Base-by-base conservation (phyloP, 495 filamentous ascomycete species). In the Penicillium coffeae region DNA sequence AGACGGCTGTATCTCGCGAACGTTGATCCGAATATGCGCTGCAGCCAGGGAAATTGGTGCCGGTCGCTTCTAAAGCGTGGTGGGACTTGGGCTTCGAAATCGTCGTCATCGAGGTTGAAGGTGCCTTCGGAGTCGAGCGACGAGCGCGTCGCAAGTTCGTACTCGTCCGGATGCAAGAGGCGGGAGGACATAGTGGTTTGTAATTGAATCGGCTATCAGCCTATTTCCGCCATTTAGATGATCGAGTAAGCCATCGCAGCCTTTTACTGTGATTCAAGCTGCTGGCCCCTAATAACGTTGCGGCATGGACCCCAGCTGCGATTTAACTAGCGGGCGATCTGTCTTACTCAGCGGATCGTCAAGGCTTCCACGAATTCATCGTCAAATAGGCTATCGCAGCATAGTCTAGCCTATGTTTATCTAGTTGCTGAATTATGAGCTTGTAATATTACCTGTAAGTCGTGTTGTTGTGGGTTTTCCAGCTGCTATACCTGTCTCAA, bases 71-170 rank as follows among this genome's bases (percentile, higher is more conserved):
- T 59, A 5, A 63, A 51, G 8, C 48, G 59, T 3, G 62, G 54
- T 8, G 60, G 66, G 6, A 65, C 54, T 51, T 74, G 72, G 2
- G 74, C 65, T 57, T 77, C 73, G 38, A 76, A 77, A 51, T 77
- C 74, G 48, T 61, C 69, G 25, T 72, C 72, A 43, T 77, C 71
- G 20, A 78, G 66, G 49, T 77, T 68, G 52, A 77, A 74, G 35
- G 62, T 70, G 37, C 66, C 72, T 39, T 71, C 58, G 2, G 74
- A 75, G 38, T 78, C 72, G 33, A 66, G 42, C 0, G 75, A 77
- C 5, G 71, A 71, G 21, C 70, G 67, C 40, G 65, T 58, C 21
- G 60, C 69, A 36, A 75, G 61, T 56, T 76, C 71, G 47, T 75
- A 76, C 55, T 73, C 72, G 51, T 76, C 69, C 7, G 71, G 68